Percentiles rank a stretch among this genome's conserved stretches.
phyloP scores from a whole-genome alignment of 495 filamentous ascomycete species.

The Aspergillus sclerotiicarbonarius region DNA sequence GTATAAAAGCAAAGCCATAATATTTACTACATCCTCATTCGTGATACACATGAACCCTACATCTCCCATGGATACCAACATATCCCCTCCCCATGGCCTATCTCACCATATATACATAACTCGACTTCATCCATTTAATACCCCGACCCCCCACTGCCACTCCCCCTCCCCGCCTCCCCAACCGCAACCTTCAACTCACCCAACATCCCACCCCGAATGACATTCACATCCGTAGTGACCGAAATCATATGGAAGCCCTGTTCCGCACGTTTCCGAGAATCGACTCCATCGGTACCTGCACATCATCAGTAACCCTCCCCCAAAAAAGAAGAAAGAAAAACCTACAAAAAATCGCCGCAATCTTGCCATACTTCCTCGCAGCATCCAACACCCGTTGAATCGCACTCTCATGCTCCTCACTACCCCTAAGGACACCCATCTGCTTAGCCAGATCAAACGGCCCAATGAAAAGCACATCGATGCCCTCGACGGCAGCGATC shows the following conservation, averaged over 20 bases:
- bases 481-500: conserved; percentile 45
- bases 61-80: too few species aligned
- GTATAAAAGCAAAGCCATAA: too few species aligned
- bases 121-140: too few species aligned
- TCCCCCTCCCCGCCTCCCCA: conserved; percentile 14
- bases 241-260: conserved; percentile 78
- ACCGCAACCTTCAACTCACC: conserved; percentile 33
- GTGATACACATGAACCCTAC: too few species aligned
- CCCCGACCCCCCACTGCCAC: too few species aligned
- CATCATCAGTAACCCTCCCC: background rate
- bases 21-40: too few species aligned
- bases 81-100: too few species aligned
- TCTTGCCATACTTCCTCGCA: conserved; percentile 65
- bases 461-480: conserved; percentile 39
- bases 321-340: background rate
- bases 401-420: conserved; percentile 53
- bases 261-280: conserved; percentile 61
- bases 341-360: conserved; percentile 72
- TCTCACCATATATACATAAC: too few species aligned
- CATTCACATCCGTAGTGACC: conserved; percentile 58
- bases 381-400: conserved; percentile 64
- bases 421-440: conserved; percentile 35
- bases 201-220: conserved; percentile 40
- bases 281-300: conserved; percentile 54
- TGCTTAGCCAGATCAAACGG: conserved; percentile 56